Percentiles rank a stretch among this genome's conserved stretches.
phyloP scores from a whole-genome alignment of 495 filamentous ascomycete species.

The Penicillium bovifimosum region DNA sequence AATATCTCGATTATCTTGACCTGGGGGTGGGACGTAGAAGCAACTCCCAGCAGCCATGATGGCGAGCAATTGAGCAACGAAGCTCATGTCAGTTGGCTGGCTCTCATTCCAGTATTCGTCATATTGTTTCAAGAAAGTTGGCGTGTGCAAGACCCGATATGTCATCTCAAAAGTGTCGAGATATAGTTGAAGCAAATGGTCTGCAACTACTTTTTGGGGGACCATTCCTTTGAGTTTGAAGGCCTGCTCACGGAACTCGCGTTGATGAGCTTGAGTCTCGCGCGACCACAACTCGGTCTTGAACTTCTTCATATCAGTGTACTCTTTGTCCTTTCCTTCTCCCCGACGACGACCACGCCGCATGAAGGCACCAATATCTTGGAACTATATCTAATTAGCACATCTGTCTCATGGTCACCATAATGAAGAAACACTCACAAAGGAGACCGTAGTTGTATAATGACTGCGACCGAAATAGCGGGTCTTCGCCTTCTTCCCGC shows the following conservation, averaged over 20 bases:
- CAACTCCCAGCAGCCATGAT: constrained; percentile 50
- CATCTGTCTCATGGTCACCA: not conserved
- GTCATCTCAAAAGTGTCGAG: constrained; percentile 52
- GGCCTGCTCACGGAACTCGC: constrained; percentile 38
- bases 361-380: constrained; percentile 42
- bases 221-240: constrained; percentile 39
- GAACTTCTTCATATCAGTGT: constrained; percentile 29
- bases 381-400: constrained; percentile 35
- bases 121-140: constrained; percentile 52
- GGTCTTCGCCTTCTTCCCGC: constrained; percentile 45
- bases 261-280: constrained; percentile 32
- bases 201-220: constrained; percentile 44
- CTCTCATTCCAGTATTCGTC: constrained; percentile 42
- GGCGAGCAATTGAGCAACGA: constrained; percentile 48
- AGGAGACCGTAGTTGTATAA: constrained; percentile 37
- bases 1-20: constrained; percentile 19
- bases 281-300: constrained; percentile 28
- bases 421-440: constrained; percentile 29
- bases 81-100: constrained; percentile 24
- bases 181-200: constrained; percentile 50
- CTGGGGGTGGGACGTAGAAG: constrained; percentile 27
- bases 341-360: constrained; percentile 33
- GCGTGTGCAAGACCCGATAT: constrained; percentile 53
- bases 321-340: constrained; percentile 26
- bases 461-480: constrained; percentile 47